Evolutionary conservation across 768 basidiomycete genomes (phyloP), one percentile per base, ranked within the genome.

Genomic region (Trametes villosa): DNA sequence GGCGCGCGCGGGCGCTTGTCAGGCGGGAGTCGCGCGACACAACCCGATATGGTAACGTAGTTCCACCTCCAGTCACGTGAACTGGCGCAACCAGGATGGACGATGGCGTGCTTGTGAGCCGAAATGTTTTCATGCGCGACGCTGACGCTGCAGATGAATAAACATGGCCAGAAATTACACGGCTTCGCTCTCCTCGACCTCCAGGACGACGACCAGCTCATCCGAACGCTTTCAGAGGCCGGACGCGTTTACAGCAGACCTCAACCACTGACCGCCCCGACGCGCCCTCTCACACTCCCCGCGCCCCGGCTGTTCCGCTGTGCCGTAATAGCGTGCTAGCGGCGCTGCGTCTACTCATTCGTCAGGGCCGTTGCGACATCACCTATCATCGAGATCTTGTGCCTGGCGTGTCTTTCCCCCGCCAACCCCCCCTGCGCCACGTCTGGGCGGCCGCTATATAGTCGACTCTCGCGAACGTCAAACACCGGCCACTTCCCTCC

Each of bases 61-160:
- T 27, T 18, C 27, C 27, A 48, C 46, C 46, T 24, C 22, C 24
- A n/a, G 59, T 60, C 59, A 60, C 59, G 59, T 60, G 59, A 4
- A 9, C 15, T 54, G 20, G 59, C 59, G 59, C 45, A 50, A 60
- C 46, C 17, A 52, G 46, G 53, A 60, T 46, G 38, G 20, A 49
- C 20, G 53, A 60, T 60, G 53, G 53, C 59, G 59, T 60, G 59
- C 59, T 60, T 49, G 30, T 60, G 59, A 60, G 59, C 59, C 34
- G 36, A 27, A 29, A 60, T 50, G 59, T 50, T 44, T 50, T 49
- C 59, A 47, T 53, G 17, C 46, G 20, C 53, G 29, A 27, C 48
- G 22, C 53, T 55, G 46, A 60, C 58, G 22, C 18, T 26, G 11
- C 27, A 40, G 34, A 59, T 53, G 58, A 47, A 53, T 46, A 40